Conservation (phyloP, 768 basidiomycete species). For the Mycena crocata region DNA sequence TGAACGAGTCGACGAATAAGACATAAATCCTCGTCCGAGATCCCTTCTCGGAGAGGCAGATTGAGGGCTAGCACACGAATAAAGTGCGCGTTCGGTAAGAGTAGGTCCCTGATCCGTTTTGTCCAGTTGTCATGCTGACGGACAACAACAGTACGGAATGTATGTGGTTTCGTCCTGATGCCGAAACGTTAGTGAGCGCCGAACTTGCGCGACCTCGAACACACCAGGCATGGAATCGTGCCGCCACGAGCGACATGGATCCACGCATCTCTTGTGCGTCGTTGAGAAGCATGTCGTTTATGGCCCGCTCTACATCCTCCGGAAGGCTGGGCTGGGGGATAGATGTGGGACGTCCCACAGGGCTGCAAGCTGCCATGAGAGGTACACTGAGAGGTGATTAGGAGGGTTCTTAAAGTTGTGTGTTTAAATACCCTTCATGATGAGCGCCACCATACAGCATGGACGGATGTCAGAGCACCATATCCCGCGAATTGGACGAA, state of each 20-base stretch:
- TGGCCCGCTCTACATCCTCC: conserved; percentile 10
- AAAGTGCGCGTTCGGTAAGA: not conserved
- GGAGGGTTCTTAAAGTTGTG: no score
- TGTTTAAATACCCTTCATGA: no score
- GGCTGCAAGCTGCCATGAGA: no score
- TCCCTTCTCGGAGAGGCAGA: not conserved
- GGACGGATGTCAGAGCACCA: no score
- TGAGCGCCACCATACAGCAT: no score
- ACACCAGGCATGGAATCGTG: conserved; percentile 6
- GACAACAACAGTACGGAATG: conserved; percentile 3
- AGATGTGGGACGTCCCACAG: no score
- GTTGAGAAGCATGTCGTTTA: not conserved
- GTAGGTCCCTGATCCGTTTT: not conserved
- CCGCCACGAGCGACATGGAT: conserved; percentile 6
- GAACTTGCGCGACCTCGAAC: not conserved
- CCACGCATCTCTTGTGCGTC: conserved; percentile 6
- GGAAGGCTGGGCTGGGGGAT: conserved; percentile 11
- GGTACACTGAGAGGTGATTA: no score
- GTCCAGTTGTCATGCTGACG: not conserved
- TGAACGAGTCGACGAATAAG: not conserved
- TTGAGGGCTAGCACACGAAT: not conserved
- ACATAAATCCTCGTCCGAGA: not conserved
- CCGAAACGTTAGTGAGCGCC: not conserved
- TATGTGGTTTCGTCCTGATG: conserved; percentile 8
- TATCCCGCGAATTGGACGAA: no score